Evolutionary conservation across 768 basidiomycete genomes (phyloP).

Genomic region (Lyophyllum semitale): DNA sequence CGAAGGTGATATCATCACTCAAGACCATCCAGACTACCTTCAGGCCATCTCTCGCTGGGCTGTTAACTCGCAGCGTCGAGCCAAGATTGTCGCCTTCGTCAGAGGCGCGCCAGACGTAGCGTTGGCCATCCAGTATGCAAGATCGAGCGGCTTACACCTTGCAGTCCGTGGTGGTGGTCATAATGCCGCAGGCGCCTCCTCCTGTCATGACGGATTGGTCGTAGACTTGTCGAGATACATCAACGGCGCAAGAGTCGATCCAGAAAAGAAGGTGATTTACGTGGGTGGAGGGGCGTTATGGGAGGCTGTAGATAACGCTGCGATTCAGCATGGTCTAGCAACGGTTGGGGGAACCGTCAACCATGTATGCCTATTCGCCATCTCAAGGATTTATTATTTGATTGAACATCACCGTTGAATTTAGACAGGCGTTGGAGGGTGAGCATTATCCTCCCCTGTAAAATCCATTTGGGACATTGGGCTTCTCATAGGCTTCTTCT

Average conservation of each 20-base stretch:
- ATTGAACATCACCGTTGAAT: too few species aligned
- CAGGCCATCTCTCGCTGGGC: slow-evolving; percentile 21
- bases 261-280: slow-evolving; percentile 29
- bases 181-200: slow-evolving; percentile 35
- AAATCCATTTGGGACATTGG: too few species aligned
- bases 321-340: neutral
- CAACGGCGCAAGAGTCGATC: slow-evolving; percentile 29
- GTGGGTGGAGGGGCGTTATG: slow-evolving; percentile 44
- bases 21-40: slow-evolving; percentile 12
- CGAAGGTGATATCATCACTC: slow-evolving; percentile 17
- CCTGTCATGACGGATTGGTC: slow-evolving; percentile 38
- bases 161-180: slow-evolving; percentile 43
- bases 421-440: too few species aligned
- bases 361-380: neutral
- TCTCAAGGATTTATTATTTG: too few species aligned
- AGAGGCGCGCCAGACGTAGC: slow-evolving; percentile 17
- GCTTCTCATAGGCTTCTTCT: too few species aligned
- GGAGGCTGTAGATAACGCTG: slow-evolving; percentile 32
- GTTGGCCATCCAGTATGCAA: slow-evolving; percentile 15
- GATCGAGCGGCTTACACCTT: slow-evolving; percentile 21
- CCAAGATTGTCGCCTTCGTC: slow-evolving; percentile 19
- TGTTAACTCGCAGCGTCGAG: slow-evolving; percentile 17
- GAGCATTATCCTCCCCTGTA: too few species aligned
- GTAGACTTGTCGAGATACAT: slow-evolving; percentile 35
- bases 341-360: neutral